Conservation (phyloP, 2,329 filamentous ascomycete species). For the Cladophialophora chaetospira region DNA sequence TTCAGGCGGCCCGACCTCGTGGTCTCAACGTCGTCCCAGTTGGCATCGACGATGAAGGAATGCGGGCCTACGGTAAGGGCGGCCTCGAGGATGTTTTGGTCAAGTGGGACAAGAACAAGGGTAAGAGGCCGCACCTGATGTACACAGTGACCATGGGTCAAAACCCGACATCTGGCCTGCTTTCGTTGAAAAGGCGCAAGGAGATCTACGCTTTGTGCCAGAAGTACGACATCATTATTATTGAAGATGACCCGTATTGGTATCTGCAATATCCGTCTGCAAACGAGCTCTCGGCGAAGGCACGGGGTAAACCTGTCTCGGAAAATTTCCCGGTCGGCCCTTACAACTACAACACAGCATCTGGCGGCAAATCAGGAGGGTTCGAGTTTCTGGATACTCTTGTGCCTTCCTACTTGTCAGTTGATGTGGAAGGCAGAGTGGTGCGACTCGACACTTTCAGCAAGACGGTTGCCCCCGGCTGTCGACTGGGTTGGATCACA, state of each 20-base stretch:
- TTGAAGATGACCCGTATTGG: conserved; percentile 97
- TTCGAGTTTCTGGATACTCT: conserved; percentile 81
- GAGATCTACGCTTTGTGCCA: conserved; percentile 79
- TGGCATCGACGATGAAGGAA: conserved; percentile 75
- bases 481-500: conserved; percentile 87
- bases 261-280: conserved; percentile 86
- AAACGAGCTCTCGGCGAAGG: conserved; percentile 43
- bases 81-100: conserved; percentile 75
- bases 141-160: conserved; percentile 94
- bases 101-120: conserved; percentile 76
- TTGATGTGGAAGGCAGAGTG: conserved; percentile 85
- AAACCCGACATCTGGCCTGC: conserved; percentile 78
- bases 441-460: conserved; percentile 91
- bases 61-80: conserved; percentile 71
- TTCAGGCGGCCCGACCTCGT: conserved; percentile 66
- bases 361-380: conserved; percentile 58
- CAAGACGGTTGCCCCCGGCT: conserved; percentile 88
- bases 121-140: conserved; percentile 77
- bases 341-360: conserved; percentile 43
- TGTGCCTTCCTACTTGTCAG: conserved; percentile 75
- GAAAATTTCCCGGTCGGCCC: conserved; percentile 35
- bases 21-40: conserved; percentile 75
- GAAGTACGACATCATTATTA: conserved; percentile 83
- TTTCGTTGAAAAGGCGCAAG: conserved; percentile 71
- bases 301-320: conserved; percentile 35